These are phyloP conservation scores for Fraxinus paxiana DNA, from an alignment of 305 asterid genomes.

Conservation along the genomic window DNA sequence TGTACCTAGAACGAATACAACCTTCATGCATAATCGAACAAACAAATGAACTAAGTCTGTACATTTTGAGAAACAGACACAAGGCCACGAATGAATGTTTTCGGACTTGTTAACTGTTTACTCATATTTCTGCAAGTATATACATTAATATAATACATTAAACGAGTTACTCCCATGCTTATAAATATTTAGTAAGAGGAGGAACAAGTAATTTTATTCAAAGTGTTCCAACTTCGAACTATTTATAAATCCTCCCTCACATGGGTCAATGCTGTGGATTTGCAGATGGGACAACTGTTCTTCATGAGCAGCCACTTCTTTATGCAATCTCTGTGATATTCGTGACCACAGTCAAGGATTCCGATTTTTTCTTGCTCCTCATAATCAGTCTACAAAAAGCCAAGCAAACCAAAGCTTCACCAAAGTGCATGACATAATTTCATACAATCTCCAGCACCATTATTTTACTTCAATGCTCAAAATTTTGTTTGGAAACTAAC, in stretches of 20 bases:
- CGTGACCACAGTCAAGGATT: conserved; percentile 58
- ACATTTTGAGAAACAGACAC: conserved; percentile 29
- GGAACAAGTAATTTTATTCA: conserved; percentile 5
- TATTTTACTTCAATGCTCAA: background rate
- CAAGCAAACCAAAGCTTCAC: background rate
- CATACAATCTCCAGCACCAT: background rate
- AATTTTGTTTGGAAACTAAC: background rate
- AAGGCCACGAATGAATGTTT: conserved; percentile 23
- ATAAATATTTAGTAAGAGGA: conserved; percentile 7
- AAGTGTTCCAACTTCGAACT: conserved; percentile 4
- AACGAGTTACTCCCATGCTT: conserved; percentile 22
- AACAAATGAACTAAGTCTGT: conserved; percentile 31
- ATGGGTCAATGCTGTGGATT: conserved; percentile 43
- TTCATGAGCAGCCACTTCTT: conserved; percentile 57
- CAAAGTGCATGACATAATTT: background rate
- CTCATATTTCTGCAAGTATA: conserved; percentile 30
- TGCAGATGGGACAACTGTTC: conserved; percentile 67
- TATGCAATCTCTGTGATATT: conserved; percentile 60
- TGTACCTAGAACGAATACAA: conserved; percentile 1
- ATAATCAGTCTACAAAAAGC: conserved; percentile 38
- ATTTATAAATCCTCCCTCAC: conserved; percentile 30
- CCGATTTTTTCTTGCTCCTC: conserved; percentile 40
- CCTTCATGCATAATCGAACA: conserved; percentile 13
- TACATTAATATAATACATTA: conserved; percentile 36
- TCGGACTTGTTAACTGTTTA: conserved; percentile 10